phyloP scores from a whole-genome alignment of 176 grass and related monocot species.

The Pharus latifolius region DNA sequence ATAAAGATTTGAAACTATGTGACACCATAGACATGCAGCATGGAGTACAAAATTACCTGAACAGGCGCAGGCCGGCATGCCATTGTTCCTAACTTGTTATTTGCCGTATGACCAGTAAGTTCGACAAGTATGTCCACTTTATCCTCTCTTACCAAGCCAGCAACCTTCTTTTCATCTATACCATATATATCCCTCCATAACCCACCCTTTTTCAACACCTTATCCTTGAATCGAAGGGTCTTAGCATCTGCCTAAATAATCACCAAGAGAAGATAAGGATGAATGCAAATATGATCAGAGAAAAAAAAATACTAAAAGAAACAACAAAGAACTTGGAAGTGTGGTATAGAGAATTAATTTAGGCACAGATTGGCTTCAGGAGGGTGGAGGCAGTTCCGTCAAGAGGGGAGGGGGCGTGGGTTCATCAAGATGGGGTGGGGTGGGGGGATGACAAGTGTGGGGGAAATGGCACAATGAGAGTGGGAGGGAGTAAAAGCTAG shows the following conservation, averaged over 20 bases:
- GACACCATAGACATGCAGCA: background rate
- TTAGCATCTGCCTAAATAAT: conserved; percentile 96
- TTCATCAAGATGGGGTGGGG: too few relatives aligned
- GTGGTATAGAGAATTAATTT: too few relatives aligned
- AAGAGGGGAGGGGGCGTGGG: too few relatives aligned
- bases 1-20: conserved; percentile 7
- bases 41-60: conserved; percentile 45
- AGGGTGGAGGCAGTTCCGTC: too few relatives aligned
- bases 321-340: background rate
- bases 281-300: conserved; percentile 11
- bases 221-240: conserved; percentile 91
- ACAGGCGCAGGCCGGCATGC: conserved; percentile 87
- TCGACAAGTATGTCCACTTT: conserved; percentile 98
- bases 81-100: conserved; percentile 95
- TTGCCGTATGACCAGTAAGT: conserved; percentile 95
- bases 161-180: conserved; percentile 85
- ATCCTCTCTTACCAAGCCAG: conserved; percentile 87
- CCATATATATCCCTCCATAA: conserved; percentile 97
- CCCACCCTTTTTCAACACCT: conserved; percentile 85
- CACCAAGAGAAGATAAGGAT: background rate
- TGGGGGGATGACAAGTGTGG: too few relatives aligned
- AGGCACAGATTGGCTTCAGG: too few relatives aligned
- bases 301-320: background rate
- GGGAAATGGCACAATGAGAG: too few relatives aligned
- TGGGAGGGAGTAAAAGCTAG: too few relatives aligned